Evolutionary conservation across 495 filamentous ascomycete genomes (phyloP), one percentile per base, ranked within the genome.

Genomic region (Hyaloscypha finlandica): DNA sequence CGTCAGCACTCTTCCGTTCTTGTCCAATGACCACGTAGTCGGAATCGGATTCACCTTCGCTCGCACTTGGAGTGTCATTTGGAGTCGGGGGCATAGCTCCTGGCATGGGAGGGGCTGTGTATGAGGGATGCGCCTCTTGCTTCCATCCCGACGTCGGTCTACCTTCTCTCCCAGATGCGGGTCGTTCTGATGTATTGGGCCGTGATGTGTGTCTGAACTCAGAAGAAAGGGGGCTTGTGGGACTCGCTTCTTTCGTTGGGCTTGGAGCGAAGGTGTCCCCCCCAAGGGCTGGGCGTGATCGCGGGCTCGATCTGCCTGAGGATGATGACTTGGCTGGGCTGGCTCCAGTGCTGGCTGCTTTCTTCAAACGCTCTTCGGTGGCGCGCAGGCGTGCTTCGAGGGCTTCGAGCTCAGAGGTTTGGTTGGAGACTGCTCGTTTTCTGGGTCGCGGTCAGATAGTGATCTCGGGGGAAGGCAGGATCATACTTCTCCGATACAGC

Each of bases 401-500:
- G 48, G 88, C 87, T 78, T 97, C 88, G 70, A 98, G 86, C 74
- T 98, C 93, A 25, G 85, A 84, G 54, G 82, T 87, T 72, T 94
- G 92, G 45, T 87, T 86, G 61, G 84, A 85, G 74, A 98, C 88
- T 60, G 82, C 79, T 72, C 86, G 83, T 71, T 88, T 94, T 77
- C 84, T 96, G 42, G 12, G 25, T 29, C 79, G 69, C 30, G 22
- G 65, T 75, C 42, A 75, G 73, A 58, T 63, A 63, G 30, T 30
- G 59, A 35, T 70, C 22, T 6, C 57, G 4, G 14, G 29, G 19
- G 65, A 30, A 9, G 20, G 51, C 75, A 39, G 65, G 51, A 60
- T 81, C 89, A 74, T 83, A 98, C 94, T 94, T 94, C 76, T 92
- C 87, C 74, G 96, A 88, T 53, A 96, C 86, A 63, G 88, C 86